Base-by-base conservation (phyloP, 148 eudicot genomes). In the Hydrangea macrophylla region DNA sequence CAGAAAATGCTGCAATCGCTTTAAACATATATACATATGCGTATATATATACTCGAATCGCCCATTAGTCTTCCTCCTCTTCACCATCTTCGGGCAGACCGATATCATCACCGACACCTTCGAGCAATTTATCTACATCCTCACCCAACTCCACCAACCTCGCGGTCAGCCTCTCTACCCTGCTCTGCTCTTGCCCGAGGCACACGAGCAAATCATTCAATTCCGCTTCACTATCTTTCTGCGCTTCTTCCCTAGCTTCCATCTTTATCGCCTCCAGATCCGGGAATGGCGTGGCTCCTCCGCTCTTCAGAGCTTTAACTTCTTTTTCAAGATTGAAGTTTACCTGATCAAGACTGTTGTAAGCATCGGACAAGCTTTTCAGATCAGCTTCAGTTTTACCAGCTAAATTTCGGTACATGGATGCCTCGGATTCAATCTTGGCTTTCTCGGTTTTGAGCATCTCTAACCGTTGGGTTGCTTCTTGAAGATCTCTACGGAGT, bases 141-240 rank as follows among this genome's bases (percentile, higher is more conserved):
- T 87, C 97, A 7, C 97, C 97, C 65, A 94, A 71, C 73, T 88
- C 97, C 65, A 73, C 20, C 66, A 94, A 71, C 71, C 87, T 88
- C 1, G 79, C 53, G 27, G 81, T 86, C 37, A 93, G 90, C 77
- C 71, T 84, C 75, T 93, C 98, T 6, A 93, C 98, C 71, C 82
- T 90, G 73, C 88, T 94, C 79, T 94, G 99, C 64, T 94, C 99
- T 87, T 93, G 98, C 35, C 98, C 98, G 25, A 93, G 85, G 70
- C 98, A 93, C 30, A 93, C 92, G 23, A 94, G 90, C 75, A 94
- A 64, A 75, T 94, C 98, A 32, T 60, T 88, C 70, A 88, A 81
- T 79, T 90, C 96, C 0, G 76, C 95, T 70, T 94, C 98, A 54
- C 92, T 90, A 70, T 94, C 98, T 80, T 85, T 88, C 56, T 80